Conservation (phyloP, 108 stramenopile genomes). For the Aureococcus anophagefferens region DNA sequence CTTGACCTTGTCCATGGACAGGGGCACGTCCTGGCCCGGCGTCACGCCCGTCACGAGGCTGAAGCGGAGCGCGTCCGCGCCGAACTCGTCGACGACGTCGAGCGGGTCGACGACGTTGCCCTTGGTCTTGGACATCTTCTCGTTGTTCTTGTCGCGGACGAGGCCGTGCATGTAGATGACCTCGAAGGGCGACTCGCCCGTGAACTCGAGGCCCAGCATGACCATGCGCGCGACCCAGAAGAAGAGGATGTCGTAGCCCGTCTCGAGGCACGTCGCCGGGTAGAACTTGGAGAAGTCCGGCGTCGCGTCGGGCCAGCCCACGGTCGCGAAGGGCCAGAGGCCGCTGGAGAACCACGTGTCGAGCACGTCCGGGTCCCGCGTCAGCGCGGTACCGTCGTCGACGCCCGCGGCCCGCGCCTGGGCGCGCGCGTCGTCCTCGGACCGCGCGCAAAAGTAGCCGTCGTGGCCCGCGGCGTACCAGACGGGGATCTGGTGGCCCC, state of each 20-base stretch:
- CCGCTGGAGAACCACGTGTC: slow-evolving; percentile 98
- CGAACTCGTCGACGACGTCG: slow-evolving; percentile 81
- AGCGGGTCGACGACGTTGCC: slow-evolving; percentile 97
- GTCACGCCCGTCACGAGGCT: slow-evolving; percentile 86
- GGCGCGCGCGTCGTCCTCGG: slow-evolving; percentile 63
- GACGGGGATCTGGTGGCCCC: slow-evolving; percentile 94
- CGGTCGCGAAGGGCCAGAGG: slow-evolving; percentile 91
- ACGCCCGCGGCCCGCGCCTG: slow-evolving; percentile 49
- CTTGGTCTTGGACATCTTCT: slow-evolving; percentile 97
- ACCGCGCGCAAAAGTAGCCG: slow-evolving; percentile 72
- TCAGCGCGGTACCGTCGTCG: slow-evolving; percentile 51
- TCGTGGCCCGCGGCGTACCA: slow-evolving; percentile 65
- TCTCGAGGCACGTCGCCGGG: slow-evolving; percentile 87
- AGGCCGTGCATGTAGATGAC: slow-evolving; percentile 85
- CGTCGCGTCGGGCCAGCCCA: slow-evolving; percentile 65
- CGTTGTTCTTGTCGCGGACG: slow-evolving; percentile 85
- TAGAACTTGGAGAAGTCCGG: slow-evolving; percentile 77
- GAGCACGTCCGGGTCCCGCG: slow-evolving; percentile 86
- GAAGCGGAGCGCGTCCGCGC: slow-evolving; percentile 83
- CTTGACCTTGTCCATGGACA: slow-evolving; percentile 81
- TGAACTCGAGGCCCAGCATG: slow-evolving; percentile 88
- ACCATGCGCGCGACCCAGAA: slow-evolving; percentile 99
- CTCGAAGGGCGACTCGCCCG: slow-evolving; percentile 82
- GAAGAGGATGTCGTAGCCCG: slow-evolving; percentile 97
- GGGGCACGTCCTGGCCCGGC: slow-evolving; percentile 84